phyloP scores from a whole-genome alignment of 2,329 filamentous ascomycete genomes.

The Alternaria burnsii region DNA sequence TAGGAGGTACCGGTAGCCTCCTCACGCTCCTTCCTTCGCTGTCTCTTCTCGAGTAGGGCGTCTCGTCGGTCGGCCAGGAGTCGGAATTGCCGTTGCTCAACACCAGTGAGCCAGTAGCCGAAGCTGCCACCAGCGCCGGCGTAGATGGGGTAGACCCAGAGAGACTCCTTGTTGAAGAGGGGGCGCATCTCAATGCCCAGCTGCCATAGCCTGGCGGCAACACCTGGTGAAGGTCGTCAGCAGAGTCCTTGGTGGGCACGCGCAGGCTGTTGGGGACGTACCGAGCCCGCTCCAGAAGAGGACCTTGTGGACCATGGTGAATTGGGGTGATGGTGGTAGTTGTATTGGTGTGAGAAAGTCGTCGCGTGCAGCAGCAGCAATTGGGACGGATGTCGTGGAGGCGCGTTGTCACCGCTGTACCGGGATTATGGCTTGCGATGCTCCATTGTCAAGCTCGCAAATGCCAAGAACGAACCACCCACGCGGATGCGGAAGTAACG shows the following conservation, averaged over 20 bases:
- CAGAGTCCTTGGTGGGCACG: conserved; percentile 21
- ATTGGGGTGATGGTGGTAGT: not conserved
- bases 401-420: conserved; percentile 34
- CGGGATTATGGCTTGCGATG: conserved; percentile 29
- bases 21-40: conserved; percentile 75
- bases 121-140: conserved; percentile 86
- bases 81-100: conserved; percentile 82
- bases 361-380: conserved; percentile 25
- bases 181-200: conserved; percentile 98
- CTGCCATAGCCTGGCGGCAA: conserved; percentile 93
- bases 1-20: conserved; percentile 40
- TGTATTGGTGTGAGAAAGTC: conserved; percentile 12
- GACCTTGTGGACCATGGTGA: conserved; percentile 64
- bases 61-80: conserved; percentile 82
- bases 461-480: conserved; percentile 25
- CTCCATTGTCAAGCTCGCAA: conserved; percentile 19
- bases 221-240: conserved; percentile 65
- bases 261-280: conserved; percentile 59
- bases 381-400: conserved; percentile 27
- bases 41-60: conserved; percentile 86
- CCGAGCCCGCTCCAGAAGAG: conserved; percentile 92
- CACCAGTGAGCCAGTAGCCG: conserved; percentile 95
- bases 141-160: conserved; percentile 94
- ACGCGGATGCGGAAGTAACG: conserved; percentile 29
- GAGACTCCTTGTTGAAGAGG: conserved; percentile 81